A percentile compares a stretch with the other conserved stretches of the same genome.
Conservation (phyloP, 192 early-diverging fungal genomes). For the Gonapodya sp. region DNA sequence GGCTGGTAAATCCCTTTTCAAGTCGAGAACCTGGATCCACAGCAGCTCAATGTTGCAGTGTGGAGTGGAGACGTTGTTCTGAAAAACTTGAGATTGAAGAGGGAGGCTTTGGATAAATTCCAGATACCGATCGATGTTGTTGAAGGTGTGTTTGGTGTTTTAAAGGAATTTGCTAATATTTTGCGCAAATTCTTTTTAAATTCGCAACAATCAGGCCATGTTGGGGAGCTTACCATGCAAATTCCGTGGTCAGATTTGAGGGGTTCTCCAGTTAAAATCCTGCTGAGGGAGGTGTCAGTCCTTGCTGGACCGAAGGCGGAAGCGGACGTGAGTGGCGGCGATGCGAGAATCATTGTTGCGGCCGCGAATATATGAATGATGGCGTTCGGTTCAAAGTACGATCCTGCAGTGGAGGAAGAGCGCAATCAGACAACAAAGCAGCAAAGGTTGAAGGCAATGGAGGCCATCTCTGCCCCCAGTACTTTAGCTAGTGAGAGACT, state of each 20-base stretch:
- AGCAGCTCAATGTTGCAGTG: constrained; percentile 88
- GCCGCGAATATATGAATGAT: constrained; percentile 6
- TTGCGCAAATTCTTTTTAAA: not conserved
- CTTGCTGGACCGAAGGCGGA: constrained; percentile 74
- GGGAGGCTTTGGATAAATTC: constrained; percentile 88
- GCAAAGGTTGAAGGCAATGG: constrained; percentile 69
- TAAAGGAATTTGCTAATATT: too few relatives aligned
- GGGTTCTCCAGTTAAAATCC: constrained; percentile 81
- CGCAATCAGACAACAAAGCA: constrained; percentile 70
- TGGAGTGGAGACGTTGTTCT: constrained; percentile 98
- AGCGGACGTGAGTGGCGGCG: constrained; percentile 33
- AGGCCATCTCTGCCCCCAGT: constrained; percentile 17
- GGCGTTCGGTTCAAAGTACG: constrained; percentile 41
- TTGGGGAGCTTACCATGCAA: constrained; percentile 83
- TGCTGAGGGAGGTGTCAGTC: constrained; percentile 80
- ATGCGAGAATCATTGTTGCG: too few relatives aligned
- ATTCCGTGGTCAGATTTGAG: constrained; percentile 97
- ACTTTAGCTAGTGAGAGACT: not conserved
- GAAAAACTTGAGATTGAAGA: constrained; percentile 76
- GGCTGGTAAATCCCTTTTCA: constrained; percentile 30
- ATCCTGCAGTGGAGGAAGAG: constrained; percentile 69
- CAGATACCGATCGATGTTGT: constrained; percentile 87
- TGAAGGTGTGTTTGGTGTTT: constrained; percentile 42
- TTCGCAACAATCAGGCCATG: constrained; percentile 58
- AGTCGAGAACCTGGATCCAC: constrained; percentile 87